phyloP scores from a whole-genome alignment of 1,284 basidiomycete genomes.

The Neonothopanus nambi region DNA sequence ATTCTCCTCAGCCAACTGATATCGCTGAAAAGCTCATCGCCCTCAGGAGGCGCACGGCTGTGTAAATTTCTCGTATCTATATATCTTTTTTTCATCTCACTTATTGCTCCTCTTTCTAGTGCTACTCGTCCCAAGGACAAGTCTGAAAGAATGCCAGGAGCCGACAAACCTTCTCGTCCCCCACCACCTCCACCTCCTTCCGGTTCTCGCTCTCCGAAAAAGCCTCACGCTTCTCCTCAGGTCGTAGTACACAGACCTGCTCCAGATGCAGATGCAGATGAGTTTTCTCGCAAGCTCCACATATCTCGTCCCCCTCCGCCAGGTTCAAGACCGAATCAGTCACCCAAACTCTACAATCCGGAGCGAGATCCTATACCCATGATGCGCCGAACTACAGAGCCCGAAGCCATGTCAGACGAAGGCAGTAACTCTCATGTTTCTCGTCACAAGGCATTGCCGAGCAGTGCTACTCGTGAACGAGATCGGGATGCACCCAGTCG shows the following conservation, averaged over 20 bases:
- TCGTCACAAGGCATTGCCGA: constrained; percentile 15
- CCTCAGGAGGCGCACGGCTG: constrained; percentile 62
- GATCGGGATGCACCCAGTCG: constrained; percentile 37
- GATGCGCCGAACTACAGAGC: constrained; percentile 59
- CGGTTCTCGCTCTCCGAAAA: constrained; percentile 34
- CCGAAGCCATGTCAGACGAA: constrained; percentile 59
- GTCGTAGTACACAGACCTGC: constrained; percentile 35
- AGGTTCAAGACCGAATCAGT: constrained; percentile 27
- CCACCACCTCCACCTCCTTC: constrained; percentile 25
- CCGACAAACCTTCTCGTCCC: constrained; percentile 24
- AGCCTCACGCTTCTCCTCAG: constrained; percentile 28
- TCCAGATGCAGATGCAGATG: constrained; percentile 60
- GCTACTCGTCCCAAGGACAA: constrained; percentile 47
- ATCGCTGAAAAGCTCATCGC: constrained; percentile 67
- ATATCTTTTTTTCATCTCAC: constrained; percentile 6
- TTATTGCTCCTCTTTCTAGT: constrained; percentile 36
- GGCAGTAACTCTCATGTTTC: constrained; percentile 40
- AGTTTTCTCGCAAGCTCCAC: constrained; percentile 68
- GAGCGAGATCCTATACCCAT: constrained; percentile 62
- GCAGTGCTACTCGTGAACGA: constrained; percentile 31
- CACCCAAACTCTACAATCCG: constrained; percentile 67
- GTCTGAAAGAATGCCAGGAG: constrained; percentile 39
- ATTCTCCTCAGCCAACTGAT: constrained; percentile 52
- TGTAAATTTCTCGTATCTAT: constrained; percentile 41
- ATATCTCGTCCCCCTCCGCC: constrained; percentile 47